These are phyloP conservation scores for Pseudocercospora fuligena DNA, from an alignment of 2,329 filamentous ascomycete genomes.

Conservation along the genomic window DNA sequence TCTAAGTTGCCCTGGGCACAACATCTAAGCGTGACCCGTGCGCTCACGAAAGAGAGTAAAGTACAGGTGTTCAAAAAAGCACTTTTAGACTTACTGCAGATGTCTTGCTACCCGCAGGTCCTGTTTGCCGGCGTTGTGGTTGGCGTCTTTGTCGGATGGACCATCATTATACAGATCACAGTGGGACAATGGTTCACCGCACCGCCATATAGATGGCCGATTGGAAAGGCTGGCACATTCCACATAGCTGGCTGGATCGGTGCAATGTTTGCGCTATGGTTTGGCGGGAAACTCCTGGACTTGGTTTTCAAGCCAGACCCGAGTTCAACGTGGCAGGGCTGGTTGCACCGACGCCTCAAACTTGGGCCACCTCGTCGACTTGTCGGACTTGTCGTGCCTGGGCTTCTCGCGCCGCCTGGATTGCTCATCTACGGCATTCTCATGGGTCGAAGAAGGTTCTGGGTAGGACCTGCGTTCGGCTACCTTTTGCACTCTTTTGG, in stretches of 20 bases:
- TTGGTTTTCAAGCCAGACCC: conserved; percentile 8
- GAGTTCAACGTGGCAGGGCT: conserved; percentile 22
- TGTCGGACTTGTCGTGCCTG: conserved; percentile 33
- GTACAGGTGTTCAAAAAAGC: conserved; percentile 22
- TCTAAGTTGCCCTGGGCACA: background rate
- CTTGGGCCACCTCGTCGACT: conserved; percentile 37
- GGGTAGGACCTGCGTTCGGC: conserved; percentile 35
- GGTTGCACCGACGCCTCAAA: background rate
- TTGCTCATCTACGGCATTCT: conserved; percentile 41
- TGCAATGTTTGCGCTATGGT: conserved; percentile 28
- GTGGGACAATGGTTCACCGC: conserved; percentile 28
- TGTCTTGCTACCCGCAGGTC: conserved; percentile 34
- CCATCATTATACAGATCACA: conserved; percentile 36
- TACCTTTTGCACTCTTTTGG: conserved; percentile 41
- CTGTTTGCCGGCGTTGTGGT: conserved; percentile 31
- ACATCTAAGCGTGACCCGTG: background rate
- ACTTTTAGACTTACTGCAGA: conserved; percentile 31
- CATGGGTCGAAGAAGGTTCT: conserved; percentile 27
- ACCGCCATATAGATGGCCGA: conserved; percentile 30
- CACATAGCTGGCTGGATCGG: conserved; percentile 35
- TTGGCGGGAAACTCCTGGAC: conserved; percentile 40
- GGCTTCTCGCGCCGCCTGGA: conserved; percentile 37
- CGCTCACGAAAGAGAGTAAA: background rate
- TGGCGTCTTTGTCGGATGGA: conserved; percentile 37
- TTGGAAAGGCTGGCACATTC: conserved; percentile 32